Evolutionary conservation across 2,329 filamentous ascomycete species (phyloP).

Genomic region (Diplodia sapinea): DNA sequence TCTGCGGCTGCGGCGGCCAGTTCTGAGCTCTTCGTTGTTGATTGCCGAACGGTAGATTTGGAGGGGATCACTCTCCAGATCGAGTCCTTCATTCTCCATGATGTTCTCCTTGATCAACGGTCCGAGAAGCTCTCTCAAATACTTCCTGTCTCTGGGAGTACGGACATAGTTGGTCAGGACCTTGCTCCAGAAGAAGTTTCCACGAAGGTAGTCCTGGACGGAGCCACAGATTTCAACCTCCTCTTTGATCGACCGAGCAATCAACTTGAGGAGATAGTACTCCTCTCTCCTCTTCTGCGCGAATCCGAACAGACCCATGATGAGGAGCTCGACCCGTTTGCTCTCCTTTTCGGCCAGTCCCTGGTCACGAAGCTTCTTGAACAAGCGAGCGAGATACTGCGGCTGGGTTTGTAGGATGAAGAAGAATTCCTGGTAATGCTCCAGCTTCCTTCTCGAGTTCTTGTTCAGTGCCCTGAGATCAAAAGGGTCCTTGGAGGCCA

Average conservation of each 20-base stretch:
- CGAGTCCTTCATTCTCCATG: slow-evolving; percentile 86
- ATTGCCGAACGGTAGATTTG: slow-evolving; percentile 96
- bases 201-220: slow-evolving; percentile 84
- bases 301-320: slow-evolving; percentile 97
- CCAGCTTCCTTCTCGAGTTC: slow-evolving; percentile 90
- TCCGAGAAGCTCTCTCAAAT: slow-evolving; percentile 83
- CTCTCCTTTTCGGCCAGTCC: slow-evolving; percentile 88
- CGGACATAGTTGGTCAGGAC: slow-evolving; percentile 86
- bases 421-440: slow-evolving; percentile 96
- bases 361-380: slow-evolving; percentile 81
- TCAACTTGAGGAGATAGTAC: slow-evolving; percentile 91
- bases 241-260: slow-evolving; percentile 81
- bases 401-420: slow-evolving; percentile 97
- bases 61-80: slow-evolving; percentile 95
- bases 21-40: slow-evolving; percentile 95
- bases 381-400: slow-evolving; percentile 88
- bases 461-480: slow-evolving; percentile 98
- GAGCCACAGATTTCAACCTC: slow-evolving; percentile 76
- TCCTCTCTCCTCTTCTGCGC: slow-evolving; percentile 96
- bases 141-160: slow-evolving; percentile 90
- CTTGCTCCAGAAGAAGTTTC: slow-evolving; percentile 92
- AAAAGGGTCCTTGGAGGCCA: slow-evolving; percentile 87
- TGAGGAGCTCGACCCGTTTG: slow-evolving; percentile 88
- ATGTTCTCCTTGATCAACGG: slow-evolving; percentile 89
- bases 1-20: slow-evolving; percentile 80